Base-by-base conservation (phyloP, 768 basidiomycete species). In the Antrodiella citrinella region DNA sequence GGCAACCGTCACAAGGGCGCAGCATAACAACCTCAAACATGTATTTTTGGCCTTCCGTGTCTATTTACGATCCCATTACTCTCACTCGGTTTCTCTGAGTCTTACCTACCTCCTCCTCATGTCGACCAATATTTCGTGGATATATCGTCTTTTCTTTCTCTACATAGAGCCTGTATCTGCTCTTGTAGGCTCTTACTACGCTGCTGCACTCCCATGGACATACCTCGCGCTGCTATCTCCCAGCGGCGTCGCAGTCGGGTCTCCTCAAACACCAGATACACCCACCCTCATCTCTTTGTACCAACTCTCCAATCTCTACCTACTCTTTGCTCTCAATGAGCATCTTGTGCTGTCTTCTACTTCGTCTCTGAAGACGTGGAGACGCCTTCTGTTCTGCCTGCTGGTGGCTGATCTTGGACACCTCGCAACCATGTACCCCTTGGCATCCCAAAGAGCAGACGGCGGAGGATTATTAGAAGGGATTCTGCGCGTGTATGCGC, bases 161-260 rank as follows among this genome's bases (percentile, higher is more conserved):
- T 74, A 72, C 54, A 63, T 77, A 47, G 76, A 78, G 59, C 76
- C 76, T n/a, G 51, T 76, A 40, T 75, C 75, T 0, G 72, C 75
- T 0, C 64, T 77, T 20, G 69, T 69, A 5, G 76, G 75, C 20
- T 69, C 75, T 11, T 75, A 67, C 60, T 77, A 73, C 60, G 74
- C 76, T 15, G 70, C 68, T 12, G 57, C 69, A 44, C 57, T 58
- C n/a, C 73, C 71, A 0, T 25, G 51, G 3, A 59, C 62, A 3
- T 77, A 77, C 59, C 62, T 77, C 30, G 35, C 52, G 9, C 68
- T 69, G 52, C 70, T 76, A 52, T 26, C 51, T 13, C 38, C 21
- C 10, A 10, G 20, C 23, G 39, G 48, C 24, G n/a, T 38, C 19
- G 30, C 7, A 7, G 30, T 35, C 30, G 7, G 7, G 15, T 35